Evolutionary conservation across 495 filamentous ascomycete species (phyloP).

Genomic region (Hypoxylon fuscum): DNA sequence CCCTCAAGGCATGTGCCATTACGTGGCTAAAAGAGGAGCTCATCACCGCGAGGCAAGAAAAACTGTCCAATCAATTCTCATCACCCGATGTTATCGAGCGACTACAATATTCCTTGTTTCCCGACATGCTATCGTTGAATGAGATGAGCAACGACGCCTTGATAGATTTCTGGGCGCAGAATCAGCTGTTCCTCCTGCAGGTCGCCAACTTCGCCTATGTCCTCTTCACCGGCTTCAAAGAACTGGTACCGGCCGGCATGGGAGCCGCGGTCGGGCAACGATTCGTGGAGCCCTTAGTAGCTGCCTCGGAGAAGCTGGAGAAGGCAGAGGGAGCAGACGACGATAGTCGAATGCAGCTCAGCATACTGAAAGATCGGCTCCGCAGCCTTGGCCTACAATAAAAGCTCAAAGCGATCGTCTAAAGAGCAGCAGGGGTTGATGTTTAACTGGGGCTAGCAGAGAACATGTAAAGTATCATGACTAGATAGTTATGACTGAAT

Average conservation of each 20-base stretch:
- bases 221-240: conserved; percentile 56
- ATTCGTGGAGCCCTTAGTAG: conserved; percentile 62
- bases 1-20: conserved; percentile 82
- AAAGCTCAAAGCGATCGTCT: too few species aligned
- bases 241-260: conserved; percentile 52
- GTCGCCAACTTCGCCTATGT: conserved; percentile 60
- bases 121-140: conserved; percentile 44
- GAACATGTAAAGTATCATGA: too few species aligned
- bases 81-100: conserved; percentile 58
- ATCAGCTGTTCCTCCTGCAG: conserved; percentile 56
- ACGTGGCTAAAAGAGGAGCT: conserved; percentile 90
- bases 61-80: conserved; percentile 64
- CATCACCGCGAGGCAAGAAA: conserved; percentile 53
- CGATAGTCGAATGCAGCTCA: conserved; percentile 43
- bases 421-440: too few species aligned
- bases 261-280: conserved; percentile 58
- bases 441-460: too few species aligned
- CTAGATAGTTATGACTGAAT: too few species aligned
- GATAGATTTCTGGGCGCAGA: conserved; percentile 47
- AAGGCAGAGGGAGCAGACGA: conserved; percentile 43
- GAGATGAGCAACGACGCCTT: conserved; percentile 39
- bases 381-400: conserved; percentile 35
- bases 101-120: conserved; percentile 57
- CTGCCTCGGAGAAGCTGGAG: conserved; percentile 53
- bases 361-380: conserved; percentile 51